Base-by-base conservation (phyloP, 805 yeast genomes). In the Sugiyamaella chiloensis region DNA sequence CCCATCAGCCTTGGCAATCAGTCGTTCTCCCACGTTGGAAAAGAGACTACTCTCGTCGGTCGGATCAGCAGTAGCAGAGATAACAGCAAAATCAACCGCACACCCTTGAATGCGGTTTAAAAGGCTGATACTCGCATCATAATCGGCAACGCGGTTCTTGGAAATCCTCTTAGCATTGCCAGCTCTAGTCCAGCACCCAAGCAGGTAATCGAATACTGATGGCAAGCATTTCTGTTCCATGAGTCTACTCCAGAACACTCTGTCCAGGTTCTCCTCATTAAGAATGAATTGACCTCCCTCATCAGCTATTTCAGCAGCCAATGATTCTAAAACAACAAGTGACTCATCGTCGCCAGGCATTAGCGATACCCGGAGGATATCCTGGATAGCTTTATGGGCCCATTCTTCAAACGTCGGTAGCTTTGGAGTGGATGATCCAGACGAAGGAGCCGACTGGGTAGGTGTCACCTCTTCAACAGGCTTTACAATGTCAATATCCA, bases 201-300 rank as follows among this genome's bases (percentile, higher is more conserved):
- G 68, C 37, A 82, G 67, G 58, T 78, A 83, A 17, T 70, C 72
- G 44, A 81, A 65, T 0, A 82, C 72, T 16, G 56, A 44, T 8
- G 53, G 53, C n/a, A 31, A 26, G 23, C 52, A 43, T 20, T 37
- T 23, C 20, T 42, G 45, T 23, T 52, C 54, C 9, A 53, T 45
- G 21, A 57, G 36, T 17, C 60, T 46, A 19, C 43, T 21, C 58
- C 57, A 56, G 21, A 56, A 27, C 24, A 51, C 40, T 4, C 52
- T 41, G 32, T 57, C 61, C 9, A 56, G 46, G 21, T 42, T 14
- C 7, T 49, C 52, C 11, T 27, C 31, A 3, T 50, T 35, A n/a
- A 54, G 36, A 19, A 39, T 19, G 21, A 34, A 30, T 12, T 29
- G 31, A 20, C 17, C 46, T 3, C 34, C 42, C 19, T 52, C 58